Evolutionary conservation across 225 moss, liverwort and hornwort species (phyloP).

Genomic region (Bryum argenteum): DNA sequence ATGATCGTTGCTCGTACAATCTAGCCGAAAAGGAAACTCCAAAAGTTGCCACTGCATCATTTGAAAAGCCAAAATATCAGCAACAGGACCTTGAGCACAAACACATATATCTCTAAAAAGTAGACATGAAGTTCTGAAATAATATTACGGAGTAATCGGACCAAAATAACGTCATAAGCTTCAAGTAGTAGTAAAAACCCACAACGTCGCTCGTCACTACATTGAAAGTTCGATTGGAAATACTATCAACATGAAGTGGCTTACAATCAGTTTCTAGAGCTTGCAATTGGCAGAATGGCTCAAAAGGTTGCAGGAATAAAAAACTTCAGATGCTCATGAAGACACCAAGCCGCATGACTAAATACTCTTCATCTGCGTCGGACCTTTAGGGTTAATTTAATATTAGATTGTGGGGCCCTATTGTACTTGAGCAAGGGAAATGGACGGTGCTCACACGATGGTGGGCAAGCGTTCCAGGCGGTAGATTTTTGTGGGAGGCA

Average conservation of each 20-base stretch:
- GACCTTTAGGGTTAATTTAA: not conserved
- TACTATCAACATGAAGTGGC: not conserved
- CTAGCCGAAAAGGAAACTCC: not conserved
- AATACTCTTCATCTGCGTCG: not conserved
- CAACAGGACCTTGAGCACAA: not conserved
- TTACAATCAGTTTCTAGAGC: not conserved
- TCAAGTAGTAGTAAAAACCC: not conserved
- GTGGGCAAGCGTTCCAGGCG: not conserved
- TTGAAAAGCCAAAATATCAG: conserved; percentile 2
- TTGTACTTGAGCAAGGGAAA: not conserved
- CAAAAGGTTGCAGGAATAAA: not conserved
- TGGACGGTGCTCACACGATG: not conserved
- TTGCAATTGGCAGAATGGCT: not conserved
- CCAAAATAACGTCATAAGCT: conserved; percentile 5
- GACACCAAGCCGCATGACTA: conserved; percentile 1
- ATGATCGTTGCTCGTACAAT: conserved; percentile 19
- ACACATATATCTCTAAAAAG: not conserved
- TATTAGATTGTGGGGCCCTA: conserved; percentile 14
- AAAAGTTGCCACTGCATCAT: conserved; percentile 10
- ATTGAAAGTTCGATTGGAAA: not conserved
- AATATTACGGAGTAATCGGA: conserved; percentile 3
- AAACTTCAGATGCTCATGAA: not conserved
- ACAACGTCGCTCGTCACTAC: not conserved
- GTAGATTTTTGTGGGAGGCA: not conserved
- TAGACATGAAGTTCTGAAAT: not conserved